Conservation (phyloP, 176 grass and related monocot genomes). For the Oryza meyeriana region DNA sequence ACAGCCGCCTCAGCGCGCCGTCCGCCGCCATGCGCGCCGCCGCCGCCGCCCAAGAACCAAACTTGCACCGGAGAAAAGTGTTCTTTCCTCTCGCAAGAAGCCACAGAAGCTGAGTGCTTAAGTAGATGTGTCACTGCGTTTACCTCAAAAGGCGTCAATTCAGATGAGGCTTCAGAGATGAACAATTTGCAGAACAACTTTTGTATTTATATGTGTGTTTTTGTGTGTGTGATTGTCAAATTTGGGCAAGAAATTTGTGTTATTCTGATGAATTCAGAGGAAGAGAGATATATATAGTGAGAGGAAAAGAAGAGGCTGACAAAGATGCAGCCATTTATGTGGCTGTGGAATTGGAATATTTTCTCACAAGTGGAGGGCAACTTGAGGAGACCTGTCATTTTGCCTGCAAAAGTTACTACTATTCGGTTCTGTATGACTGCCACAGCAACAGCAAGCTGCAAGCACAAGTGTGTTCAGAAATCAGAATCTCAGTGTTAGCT, state of each 20-base stretch:
- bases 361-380: conserved; percentile 8
- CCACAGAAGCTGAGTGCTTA: not conserved
- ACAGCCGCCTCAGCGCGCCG: conserved; percentile 69
- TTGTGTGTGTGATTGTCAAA: not conserved
- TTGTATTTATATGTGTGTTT: not conserved
- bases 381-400: not conserved
- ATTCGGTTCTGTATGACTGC: not conserved
- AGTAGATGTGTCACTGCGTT: conserved; percentile 16
- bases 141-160: not conserved
- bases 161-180: not conserved
- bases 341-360: conserved; percentile 16
- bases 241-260: not conserved
- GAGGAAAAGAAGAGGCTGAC: conserved; percentile 32
- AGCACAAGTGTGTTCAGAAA: not conserved
- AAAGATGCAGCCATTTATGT: conserved; percentile 21
- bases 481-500: not conserved
- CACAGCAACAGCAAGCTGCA: not conserved
- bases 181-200: not conserved
- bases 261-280: not conserved
- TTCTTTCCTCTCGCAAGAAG: not conserved
- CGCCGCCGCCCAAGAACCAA: not conserved
- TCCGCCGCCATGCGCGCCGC: conserved; percentile 50
- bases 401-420: not conserved
- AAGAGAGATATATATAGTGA: conserved; percentile 27
- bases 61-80: not conserved